Conservation (phyloP, 2,329 filamentous ascomycete genomes). For the Davidsoniella virescens region DNA sequence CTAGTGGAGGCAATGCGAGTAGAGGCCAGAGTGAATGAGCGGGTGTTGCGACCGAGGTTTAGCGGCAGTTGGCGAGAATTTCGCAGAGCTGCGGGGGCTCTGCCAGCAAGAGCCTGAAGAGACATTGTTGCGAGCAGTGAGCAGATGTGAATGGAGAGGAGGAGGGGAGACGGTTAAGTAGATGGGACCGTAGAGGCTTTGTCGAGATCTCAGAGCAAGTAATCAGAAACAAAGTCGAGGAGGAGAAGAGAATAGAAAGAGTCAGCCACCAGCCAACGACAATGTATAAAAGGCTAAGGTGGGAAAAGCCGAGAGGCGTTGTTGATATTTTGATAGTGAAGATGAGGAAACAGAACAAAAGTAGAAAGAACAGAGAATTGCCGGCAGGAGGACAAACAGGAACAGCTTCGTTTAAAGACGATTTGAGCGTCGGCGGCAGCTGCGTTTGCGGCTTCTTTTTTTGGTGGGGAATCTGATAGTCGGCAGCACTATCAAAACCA, state of each 20-base stretch:
- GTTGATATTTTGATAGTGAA: background rate
- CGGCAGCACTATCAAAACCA: too few species aligned
- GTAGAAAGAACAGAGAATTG: background rate
- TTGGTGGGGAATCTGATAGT: too few species aligned
- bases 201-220: background rate
- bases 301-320: too few species aligned
- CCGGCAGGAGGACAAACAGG: background rate
- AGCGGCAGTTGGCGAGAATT: constrained; percentile 33
- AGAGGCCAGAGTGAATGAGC: constrained; percentile 5
- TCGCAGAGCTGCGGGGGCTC: constrained; percentile 41
- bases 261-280: too few species aligned
- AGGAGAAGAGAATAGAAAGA: background rate
- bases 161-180: background rate
- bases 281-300: too few species aligned
- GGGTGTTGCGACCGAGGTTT: constrained; percentile 4
- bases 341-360: background rate
- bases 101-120: constrained; percentile 32
- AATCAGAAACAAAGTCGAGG: background rate
- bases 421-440: too few species aligned
- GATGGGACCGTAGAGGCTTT: background rate
- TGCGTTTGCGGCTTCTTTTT: too few species aligned
- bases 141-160: background rate
- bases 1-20: constrained; percentile 8
- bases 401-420: too few species aligned
- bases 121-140: constrained; percentile 16